Evolutionary conservation across 345 rosid genomes (phyloP).

Genomic region (Eucalyptus fibrosa): DNA sequence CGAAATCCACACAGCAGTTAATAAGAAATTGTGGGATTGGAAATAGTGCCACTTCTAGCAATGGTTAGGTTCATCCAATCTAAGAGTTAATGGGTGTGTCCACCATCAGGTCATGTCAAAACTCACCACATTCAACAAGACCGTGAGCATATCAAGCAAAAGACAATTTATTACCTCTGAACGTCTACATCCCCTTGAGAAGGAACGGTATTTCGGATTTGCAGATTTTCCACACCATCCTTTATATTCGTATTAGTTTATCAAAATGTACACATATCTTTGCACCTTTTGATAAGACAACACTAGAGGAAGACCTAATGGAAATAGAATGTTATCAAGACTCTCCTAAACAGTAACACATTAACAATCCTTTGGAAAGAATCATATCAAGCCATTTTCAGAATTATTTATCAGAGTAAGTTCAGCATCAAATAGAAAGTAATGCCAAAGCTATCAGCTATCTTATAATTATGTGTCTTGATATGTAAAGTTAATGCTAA

Average conservation of each 20-base stretch:
- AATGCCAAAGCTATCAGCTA: too few species aligned
- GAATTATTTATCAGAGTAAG: neutral
- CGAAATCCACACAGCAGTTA: neutral
- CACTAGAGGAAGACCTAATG: slow-evolving; percentile 27
- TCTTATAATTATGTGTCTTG: too few species aligned
- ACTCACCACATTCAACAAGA: neutral
- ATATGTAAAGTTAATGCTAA: too few species aligned
- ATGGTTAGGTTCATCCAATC: neutral
- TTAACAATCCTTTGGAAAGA: neutral
- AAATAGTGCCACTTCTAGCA: neutral
- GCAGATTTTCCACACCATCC: slow-evolving; percentile 65
- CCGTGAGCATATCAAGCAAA: too few species aligned
- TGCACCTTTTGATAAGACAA: slow-evolving; percentile 64
- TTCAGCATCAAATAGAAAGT: neutral
- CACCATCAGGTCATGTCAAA: neutral
- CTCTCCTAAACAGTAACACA: neutral
- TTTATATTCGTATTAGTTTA: slow-evolving; percentile 62
- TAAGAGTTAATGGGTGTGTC: neutral
- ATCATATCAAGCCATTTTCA: neutral
- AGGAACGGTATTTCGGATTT: slow-evolving; percentile 53
- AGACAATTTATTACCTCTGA: slow-evolving; percentile 34
- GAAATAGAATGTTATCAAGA: neutral
- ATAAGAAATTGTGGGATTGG: neutral
- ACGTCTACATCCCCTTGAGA: slow-evolving; percentile 74
- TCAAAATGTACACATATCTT: slow-evolving; percentile 72